Evolutionary conservation across 805 yeast species (phyloP).

Genomic region (Ogataea parapolymorpha): DNA sequence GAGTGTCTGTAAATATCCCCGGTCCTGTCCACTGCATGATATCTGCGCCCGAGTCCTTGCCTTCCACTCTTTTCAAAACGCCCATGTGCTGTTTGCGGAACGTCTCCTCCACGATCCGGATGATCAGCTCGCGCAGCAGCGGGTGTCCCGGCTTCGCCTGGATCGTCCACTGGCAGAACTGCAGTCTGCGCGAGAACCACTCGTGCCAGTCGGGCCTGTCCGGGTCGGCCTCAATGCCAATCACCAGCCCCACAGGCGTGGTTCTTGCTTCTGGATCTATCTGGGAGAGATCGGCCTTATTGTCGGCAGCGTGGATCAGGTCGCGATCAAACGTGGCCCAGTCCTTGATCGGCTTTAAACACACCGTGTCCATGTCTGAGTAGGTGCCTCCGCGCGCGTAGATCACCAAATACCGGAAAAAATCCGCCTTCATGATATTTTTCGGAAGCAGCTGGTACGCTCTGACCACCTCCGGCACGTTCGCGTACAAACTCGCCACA

Average conservation of each 20-base stretch:
- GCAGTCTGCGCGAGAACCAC: conserved; percentile 91
- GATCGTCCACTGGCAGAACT: conserved; percentile 96
- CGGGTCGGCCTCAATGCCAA: conserved; percentile 97
- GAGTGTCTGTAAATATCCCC: conserved; percentile 85
- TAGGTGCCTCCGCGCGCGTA: conserved; percentile 93
- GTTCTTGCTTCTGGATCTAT: conserved; percentile 25
- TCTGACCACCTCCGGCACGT: conserved; percentile 71
- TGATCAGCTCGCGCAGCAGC: conserved; percentile 71
- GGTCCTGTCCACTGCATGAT: conserved; percentile 97
- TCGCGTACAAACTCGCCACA: conserved; percentile 53
- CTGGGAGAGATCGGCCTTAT: conserved; percentile 1
- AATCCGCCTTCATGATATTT: conserved; percentile 84
- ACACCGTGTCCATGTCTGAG: conserved; percentile 83
- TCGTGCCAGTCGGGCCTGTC: conserved; percentile 91
- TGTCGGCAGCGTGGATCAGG: conserved; percentile 9
- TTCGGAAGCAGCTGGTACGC: conserved; percentile 80
- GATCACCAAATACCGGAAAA: conserved; percentile 82
- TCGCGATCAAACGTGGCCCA: conserved; percentile 64
- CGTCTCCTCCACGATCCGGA: conserved; percentile 75
- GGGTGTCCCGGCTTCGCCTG: conserved; percentile 93
- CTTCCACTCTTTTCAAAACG: conserved; percentile 43
- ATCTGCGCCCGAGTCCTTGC: conserved; percentile 68
- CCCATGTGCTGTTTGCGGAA: conserved; percentile 50
- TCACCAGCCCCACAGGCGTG: conserved; percentile 63
- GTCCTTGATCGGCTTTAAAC: conserved; percentile 62